These are phyloP conservation scores for Smittium mucronatum DNA, from an alignment of 371 early-diverging fungal genomes.

Conservation along the genomic window DNA sequence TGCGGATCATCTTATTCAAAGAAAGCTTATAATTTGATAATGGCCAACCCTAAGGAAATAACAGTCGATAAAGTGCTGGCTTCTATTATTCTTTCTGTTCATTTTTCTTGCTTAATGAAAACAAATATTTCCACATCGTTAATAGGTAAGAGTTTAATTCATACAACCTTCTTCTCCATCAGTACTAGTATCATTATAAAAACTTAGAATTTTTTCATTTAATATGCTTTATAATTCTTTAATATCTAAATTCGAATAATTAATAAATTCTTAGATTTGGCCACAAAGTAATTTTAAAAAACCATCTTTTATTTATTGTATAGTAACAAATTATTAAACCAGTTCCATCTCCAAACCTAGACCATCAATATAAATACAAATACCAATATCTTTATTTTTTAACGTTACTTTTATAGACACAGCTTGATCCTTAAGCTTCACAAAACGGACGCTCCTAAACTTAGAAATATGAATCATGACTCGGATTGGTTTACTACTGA, in stretches of 20 bases:
- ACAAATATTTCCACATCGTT: neutral
- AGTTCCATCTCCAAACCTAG: neutral
- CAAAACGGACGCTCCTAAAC: neutral
- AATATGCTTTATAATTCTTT: neutral
- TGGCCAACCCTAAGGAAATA: neutral
- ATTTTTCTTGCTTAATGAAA: neutral
- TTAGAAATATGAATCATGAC: neutral
- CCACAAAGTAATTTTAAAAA: neutral
- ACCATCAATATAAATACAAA: neutral
- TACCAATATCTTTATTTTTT: neutral
- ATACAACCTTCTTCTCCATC: neutral
- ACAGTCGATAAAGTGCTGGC: neutral
- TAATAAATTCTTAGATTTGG: neutral
- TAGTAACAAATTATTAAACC: neutral
- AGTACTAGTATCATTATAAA: neutral
- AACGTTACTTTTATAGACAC: neutral
- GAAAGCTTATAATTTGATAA: neutral
- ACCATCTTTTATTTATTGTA: neutral
- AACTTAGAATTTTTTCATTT: neutral
- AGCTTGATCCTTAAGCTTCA: neutral
- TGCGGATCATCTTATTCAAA: neutral
- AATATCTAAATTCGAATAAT: neutral
- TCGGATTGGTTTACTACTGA: neutral
- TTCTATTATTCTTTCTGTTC: neutral
- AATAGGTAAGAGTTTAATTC: neutral